Conservation (phyloP, 768 basidiomycete genomes). For the Pleurotus eryngii region DNA sequence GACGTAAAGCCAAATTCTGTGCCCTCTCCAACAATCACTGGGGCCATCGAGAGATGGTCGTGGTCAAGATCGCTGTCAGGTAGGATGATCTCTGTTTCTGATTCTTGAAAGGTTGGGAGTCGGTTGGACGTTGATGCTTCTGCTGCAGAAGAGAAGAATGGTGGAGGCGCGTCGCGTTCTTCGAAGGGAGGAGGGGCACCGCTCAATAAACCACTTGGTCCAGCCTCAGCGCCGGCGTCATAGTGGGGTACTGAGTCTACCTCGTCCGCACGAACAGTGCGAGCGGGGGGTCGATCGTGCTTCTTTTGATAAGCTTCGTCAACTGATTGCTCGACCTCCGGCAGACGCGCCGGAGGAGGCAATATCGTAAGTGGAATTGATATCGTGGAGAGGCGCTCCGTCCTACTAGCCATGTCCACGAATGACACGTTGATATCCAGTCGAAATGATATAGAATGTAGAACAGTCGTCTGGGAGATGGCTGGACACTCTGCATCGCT, state of each 20-base stretch:
- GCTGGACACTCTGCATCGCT: conserved; percentile 66
- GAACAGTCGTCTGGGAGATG: conserved; percentile 76
- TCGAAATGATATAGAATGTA: conserved; percentile 80
- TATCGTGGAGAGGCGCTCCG: conserved; percentile 63
- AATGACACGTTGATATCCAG: conserved; percentile 76
- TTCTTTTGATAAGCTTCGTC: conserved; percentile 84
- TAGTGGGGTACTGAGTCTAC: conserved; percentile 62
- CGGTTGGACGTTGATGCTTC: conserved; percentile 57
- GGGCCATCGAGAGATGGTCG: conserved; percentile 29
- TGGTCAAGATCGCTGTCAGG: conserved; percentile 34
- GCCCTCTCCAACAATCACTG: conserved; percentile 70
- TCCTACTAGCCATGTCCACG: conserved; percentile 64
- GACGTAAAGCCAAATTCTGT: conserved; percentile 67
- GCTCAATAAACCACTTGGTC: conserved; percentile 63
- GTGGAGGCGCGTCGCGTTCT: conserved; percentile 78
- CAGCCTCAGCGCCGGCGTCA: conserved; percentile 61
- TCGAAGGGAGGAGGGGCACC: conserved; percentile 83
- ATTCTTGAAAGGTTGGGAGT: conserved; percentile 76
- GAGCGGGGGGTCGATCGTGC: conserved; percentile 75
- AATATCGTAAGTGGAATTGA: conserved; percentile 69
- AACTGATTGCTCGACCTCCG: conserved; percentile 68
- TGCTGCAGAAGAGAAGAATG: conserved; percentile 55
- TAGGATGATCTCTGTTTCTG: conserved; percentile 73
- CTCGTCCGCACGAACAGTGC: conserved; percentile 70
- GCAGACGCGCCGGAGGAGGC: conserved; percentile 74